Base-by-base conservation (phyloP, 495 filamentous ascomycete species). In the Aspergillus sclerotiicarbonarius region DNA sequence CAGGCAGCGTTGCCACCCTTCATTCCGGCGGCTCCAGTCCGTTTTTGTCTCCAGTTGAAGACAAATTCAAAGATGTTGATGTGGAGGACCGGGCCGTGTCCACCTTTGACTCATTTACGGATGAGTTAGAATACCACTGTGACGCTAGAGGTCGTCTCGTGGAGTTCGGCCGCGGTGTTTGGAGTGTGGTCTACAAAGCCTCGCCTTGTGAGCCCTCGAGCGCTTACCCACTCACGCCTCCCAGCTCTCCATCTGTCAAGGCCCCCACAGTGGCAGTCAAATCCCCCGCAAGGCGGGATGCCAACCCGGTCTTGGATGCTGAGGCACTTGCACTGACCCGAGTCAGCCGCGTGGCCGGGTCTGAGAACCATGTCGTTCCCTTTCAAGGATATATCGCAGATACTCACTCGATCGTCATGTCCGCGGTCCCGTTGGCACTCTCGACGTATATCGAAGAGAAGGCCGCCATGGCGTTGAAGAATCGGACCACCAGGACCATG, bases 131-230 rank as follows among this genome's bases (percentile, higher is more conserved):
- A 53, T 66, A 73, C 29, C 67, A 67, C 19, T 60, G 56, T 49
- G 71, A 75, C 44, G 44, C 31, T 9, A 51, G 59, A 18, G 67
- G 67, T 6, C 63, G 59, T 18, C 68, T 59, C 0, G n/a, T 73
- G 15, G 76, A 80, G 60, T 80, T 82, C 35, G 85, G 84, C 31
- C 76, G 69, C 46, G 85, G 85, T 9, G 75, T 75, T 7, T 87
- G 84, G 84, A 88, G 85, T 63, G 77, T 76, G 13, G 85, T 88
- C 10, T 85, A 83, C 67, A 77, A 76, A 52, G 83, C 68, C 15
- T 66, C 67, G 21, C 54, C 63, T 41, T 58, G 61, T 19, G 53
- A 51, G 29, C 37, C 35, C 50, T 52, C 32, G 32, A 57, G 13
- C 25, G 50, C 25, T 52, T 41, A 39, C 48, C 57, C 51, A 50